A percentile compares a stretch with the other conserved stretches of the same genome.
Conservation (phyloP, 139 green algal genomes). For the Volvox africanus region DNA sequence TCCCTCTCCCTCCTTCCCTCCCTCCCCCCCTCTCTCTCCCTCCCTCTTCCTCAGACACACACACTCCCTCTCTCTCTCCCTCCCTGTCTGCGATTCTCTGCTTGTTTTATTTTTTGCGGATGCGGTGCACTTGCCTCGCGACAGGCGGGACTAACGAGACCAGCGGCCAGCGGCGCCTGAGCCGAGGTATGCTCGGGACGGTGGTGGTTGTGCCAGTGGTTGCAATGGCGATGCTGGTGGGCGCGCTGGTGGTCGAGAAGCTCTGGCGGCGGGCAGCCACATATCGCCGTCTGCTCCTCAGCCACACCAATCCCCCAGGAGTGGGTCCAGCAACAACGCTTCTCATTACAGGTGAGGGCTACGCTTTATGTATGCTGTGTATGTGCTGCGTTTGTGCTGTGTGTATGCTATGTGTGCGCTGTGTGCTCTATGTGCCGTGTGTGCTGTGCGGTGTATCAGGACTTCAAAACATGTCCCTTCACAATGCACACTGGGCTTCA, state of each 20-base stretch:
- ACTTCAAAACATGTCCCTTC: too few species aligned
- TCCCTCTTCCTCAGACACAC: not conserved
- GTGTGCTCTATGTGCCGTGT: too few species aligned
- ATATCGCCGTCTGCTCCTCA: not conserved
- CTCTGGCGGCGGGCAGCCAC: not conserved
- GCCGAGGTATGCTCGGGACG: not conserved
- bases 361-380: too few species aligned
- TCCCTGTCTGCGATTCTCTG: not conserved
- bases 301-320: not conserved
- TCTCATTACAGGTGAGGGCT: conserved; percentile 1
- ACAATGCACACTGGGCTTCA: too few species aligned
- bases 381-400: too few species aligned
- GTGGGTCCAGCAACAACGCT: conserved; percentile 5
- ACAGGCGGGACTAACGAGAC: too few species aligned
- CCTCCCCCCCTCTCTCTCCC: not conserved
- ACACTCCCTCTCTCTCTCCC: too few species aligned
- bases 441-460: too few species aligned
- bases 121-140: too few species aligned
- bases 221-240: not conserved
- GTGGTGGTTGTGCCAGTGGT: not conserved
- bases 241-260: not conserved
- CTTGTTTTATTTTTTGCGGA: too few species aligned
- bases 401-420: too few species aligned
- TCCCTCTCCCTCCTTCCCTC: not conserved
- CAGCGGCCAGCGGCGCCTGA: not conserved